Evolutionary conservation across 495 filamentous ascomycete genomes (phyloP), one percentile per base, ranked within the genome.

Genomic region (Bacidia rubella): DNA sequence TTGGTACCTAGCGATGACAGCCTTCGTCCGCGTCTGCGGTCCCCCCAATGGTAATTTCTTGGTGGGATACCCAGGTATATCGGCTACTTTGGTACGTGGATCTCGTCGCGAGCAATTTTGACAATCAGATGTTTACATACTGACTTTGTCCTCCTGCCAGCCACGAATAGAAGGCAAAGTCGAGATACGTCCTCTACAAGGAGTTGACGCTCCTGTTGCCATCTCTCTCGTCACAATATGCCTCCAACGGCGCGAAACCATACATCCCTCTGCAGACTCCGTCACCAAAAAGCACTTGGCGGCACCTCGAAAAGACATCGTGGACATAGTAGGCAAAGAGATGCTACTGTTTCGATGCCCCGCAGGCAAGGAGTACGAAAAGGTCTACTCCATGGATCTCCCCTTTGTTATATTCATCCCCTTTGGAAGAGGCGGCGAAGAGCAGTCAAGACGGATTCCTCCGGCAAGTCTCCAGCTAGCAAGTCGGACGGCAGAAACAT

Each of bases 401-500:
- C 92, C 92, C 9, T 98, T 98, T 59, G 85, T 96, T 15, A 76
- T 98, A 44, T 95, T 97, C 68, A 96, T 98, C 63, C 92, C 93
- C 2, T 96, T 87, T 62, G 90, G 90, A 17, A 80, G 87, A 61
- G 85, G 86, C 2, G 86, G 87, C 12, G 85, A 90, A 62, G 92
- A 96, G 67, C 80, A 81, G 22, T 90, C 90, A 27, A 71, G 85
- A 55, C 78, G 90, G 47, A 89, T 97, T 56, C 92, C 92, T 9
- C 90, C 92, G 10, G 90, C 93, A 24, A 94, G 87, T 58, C 65
- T 98, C 61, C 88, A 95, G 65, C 77, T 98, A 23, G 80, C 87
- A 12, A 93, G 84, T 66, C 80, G 93, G 57, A 93, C 83, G 15
- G 93, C 90, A 35, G 92, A 98, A 67, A 98, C 92, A 40, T 95